Evolutionary conservation across 2,329 filamentous ascomycete genomes (phyloP).

Genomic region (Hypoxylon sp.): DNA sequence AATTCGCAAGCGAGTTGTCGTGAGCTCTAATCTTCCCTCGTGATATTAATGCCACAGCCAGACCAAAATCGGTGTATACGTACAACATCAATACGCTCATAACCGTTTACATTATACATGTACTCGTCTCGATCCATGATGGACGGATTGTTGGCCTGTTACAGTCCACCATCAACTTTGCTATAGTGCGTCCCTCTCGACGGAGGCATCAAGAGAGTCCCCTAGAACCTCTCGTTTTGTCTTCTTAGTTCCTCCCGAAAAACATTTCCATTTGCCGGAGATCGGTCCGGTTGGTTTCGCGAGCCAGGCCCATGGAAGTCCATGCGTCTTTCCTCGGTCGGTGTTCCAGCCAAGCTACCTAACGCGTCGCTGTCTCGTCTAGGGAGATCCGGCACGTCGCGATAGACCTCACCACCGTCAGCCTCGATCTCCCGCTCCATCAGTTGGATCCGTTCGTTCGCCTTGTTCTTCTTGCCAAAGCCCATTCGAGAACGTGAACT

Average conservation of each 20-base stretch:
- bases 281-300: constrained; percentile 27
- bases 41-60: constrained; percentile 19
- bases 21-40: neutral
- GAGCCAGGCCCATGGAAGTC: constrained; percentile 55
- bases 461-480: constrained; percentile 55
- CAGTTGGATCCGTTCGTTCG: constrained; percentile 61
- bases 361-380: constrained; percentile 64
- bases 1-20: constrained; percentile 22
- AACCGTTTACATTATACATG: constrained; percentile 16
- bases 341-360: constrained; percentile 65
- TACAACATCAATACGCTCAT: constrained; percentile 21
- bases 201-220: constrained; percentile 2
- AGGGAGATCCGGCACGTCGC: constrained; percentile 54
- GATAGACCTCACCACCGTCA: constrained; percentile 55
- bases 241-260: constrained; percentile 67
- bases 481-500: constrained; percentile 54
- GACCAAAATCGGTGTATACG: constrained; percentile 9
- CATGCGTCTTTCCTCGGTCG: constrained; percentile 60
- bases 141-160: constrained; percentile 5
- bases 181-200: constrained; percentile 10
- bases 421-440: constrained; percentile 56
- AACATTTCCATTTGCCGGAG: constrained; percentile 54
- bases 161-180: constrained; percentile 8
- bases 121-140: constrained; percentile 6
- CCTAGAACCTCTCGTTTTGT: constrained; percentile 60